Base-by-base conservation (phyloP, 83 land plant species). In the Picea abies region DNA sequence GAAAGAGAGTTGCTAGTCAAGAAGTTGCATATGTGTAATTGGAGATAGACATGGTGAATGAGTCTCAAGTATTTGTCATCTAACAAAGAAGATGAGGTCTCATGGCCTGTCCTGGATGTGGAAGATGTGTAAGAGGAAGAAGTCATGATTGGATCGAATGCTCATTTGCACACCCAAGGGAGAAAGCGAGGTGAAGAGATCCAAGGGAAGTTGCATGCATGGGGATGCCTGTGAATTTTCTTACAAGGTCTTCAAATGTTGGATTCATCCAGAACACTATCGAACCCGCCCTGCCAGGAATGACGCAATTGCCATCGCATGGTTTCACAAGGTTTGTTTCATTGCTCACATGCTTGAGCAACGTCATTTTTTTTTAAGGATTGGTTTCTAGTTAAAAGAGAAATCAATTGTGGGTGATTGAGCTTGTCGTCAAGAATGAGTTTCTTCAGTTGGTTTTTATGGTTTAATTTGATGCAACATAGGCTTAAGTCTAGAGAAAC, bases 81-180 rank as follows among this genome's bases (percentile, higher is more conserved):
- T 1, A 79, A 79, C 69, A 62, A 63, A 19, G 81, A 79, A 25
- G 85, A 83, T 56, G 85, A 63, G 9, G 63, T 17, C 16, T 5
- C 64, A 0, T 1, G 47, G 67, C 35, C 22, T 9, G 61, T 16
- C 4, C 25, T 17, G 68, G 83, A 80, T 20, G 75, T 49, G 3
- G 89, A 17, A 73, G 85, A 60, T 92, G 94, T 73, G 82, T 81
- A 29, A 63, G 90, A 0, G 85, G 89, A 39, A 79, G 90, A 44
- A 84, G 88, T 83, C 94, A 90, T 47, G 92, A 90, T 82, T 92
- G 94, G 94, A 90, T 92, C 0, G 92, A 88, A 39, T 92, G 94
- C 66, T 92, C 94, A 0, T 92, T 89, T 29, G 84, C 87, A 3
- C 94, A 92, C 44, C 90, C 90, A 1, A 90, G 92, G 14, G 94